phyloP scores from a whole-genome alignment of 2,329 filamentous ascomycete species.

The Drechslera avenae region DNA sequence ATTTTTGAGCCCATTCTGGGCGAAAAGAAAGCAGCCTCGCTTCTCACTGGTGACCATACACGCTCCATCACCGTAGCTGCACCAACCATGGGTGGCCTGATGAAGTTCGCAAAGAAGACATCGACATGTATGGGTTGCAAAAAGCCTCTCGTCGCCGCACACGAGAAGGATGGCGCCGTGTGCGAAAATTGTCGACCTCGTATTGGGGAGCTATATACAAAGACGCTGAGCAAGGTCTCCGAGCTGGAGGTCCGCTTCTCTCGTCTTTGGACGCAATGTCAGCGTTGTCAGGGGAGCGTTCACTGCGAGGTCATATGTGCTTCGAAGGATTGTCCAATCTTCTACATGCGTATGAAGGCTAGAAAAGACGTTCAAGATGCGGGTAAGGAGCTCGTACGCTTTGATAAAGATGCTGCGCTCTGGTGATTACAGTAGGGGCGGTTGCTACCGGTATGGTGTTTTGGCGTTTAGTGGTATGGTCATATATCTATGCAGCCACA shows the following conservation, averaged over 20 bases:
- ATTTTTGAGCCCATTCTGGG: conserved; percentile 98
- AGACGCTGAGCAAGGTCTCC: conserved; percentile 83
- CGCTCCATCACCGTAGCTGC: conserved; percentile 92
- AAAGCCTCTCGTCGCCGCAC: conserved; percentile 82
- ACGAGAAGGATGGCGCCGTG: conserved; percentile 83
- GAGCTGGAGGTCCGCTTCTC: conserved; percentile 94
- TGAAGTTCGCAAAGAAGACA: conserved; percentile 99
- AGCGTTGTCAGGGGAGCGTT: conserved; percentile 95
- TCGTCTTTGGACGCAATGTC: conserved; percentile 95
- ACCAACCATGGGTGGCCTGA: conserved; percentile 87
- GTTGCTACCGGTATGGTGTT: conserved; percentile 1
- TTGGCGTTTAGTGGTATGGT: conserved; percentile 7
- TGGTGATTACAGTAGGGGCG: conserved; percentile 52
- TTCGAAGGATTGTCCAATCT: conserved; percentile 95
- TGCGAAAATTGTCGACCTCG: conserved; percentile 84
- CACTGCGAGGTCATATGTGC: conserved; percentile 98
- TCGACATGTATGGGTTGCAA: conserved; percentile 99
- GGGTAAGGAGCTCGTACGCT: conserved; percentile 85
- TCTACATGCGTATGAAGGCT: conserved; percentile 99
- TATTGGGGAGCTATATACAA: conserved; percentile 90
- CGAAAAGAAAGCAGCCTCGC: conserved; percentile 83
- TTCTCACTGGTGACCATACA: conserved; percentile 92
- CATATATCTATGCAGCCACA: background rate
- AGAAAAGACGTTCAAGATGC: conserved; percentile 98
- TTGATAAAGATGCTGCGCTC: conserved; percentile 82